Evolutionary conservation across 306 rosid species (phyloP).

Genomic region (Vigna reflexopilosa): DNA sequence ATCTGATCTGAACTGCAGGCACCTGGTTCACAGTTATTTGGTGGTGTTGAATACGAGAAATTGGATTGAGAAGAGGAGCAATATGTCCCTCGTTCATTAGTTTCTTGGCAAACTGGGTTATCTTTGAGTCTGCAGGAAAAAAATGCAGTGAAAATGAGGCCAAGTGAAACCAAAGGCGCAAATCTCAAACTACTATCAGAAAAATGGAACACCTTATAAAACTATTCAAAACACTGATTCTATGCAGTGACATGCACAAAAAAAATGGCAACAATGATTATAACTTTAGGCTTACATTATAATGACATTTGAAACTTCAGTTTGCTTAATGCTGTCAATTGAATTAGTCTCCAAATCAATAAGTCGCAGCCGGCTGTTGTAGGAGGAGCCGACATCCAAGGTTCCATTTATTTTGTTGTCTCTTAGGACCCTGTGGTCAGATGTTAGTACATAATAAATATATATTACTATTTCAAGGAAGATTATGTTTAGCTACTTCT

Average conservation of each 20-base stretch:
- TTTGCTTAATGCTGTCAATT: slow-evolving; percentile 16
- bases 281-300: slow-evolving; percentile 45
- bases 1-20: slow-evolving; percentile 43
- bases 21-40: slow-evolving; percentile 39
- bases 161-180: slow-evolving; percentile 26
- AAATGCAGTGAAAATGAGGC: slow-evolving; percentile 10
- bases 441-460: slow-evolving; percentile 19
- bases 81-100: slow-evolving; percentile 9
- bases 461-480: background rate
- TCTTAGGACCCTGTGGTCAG: slow-evolving; percentile 44
- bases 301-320: background rate
- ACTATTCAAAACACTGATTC: slow-evolving; percentile 8
- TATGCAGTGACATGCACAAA: slow-evolving; percentile 3
- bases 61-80: slow-evolving; percentile 36
- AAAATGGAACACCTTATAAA: slow-evolving; percentile 4
- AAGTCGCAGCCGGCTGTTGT: slow-evolving; percentile 39
- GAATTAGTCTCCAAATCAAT: slow-evolving; percentile 44
- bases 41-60: slow-evolving; percentile 27
- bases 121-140: slow-evolving; percentile 49
- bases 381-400: slow-evolving; percentile 42
- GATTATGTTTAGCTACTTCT: slow-evolving; percentile 2
- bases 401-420: slow-evolving; percentile 39
- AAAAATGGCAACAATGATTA: background rate
- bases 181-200: slow-evolving; percentile 18
- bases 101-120: slow-evolving; percentile 54